Evolutionary conservation across 164 flowering plant species (phyloP), one percentile per base, ranked within the genome.

Genomic region (Kingdonia uniflora): DNA sequence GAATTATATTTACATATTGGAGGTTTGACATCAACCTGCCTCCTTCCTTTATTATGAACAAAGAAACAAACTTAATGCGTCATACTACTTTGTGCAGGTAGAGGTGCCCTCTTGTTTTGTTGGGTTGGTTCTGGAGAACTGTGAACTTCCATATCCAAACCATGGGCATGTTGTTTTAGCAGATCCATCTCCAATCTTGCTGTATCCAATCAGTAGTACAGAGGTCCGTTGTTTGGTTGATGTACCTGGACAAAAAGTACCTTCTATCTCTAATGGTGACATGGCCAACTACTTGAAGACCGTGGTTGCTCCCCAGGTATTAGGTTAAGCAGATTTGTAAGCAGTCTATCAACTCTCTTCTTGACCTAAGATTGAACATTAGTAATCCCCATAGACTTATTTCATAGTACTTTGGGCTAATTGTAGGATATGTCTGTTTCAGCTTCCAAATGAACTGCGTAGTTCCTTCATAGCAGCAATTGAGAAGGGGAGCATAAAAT

Each of bases 201-300:
- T 87, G 50, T 91, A 91, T 75, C 97, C 76, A 7, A 91, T 91
- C 57, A 85, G 97, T 54, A 76, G 90, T 44, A 79, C 81, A 26
- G 97, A 89, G 70, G 63, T 89, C 58, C 82, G 97, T 38, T 89
- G 97, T 65, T 76, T 89, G 66, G 97, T 89, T 67, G 97, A 89
- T 69, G 85, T 89, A 25, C 95, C 97, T 55, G 97, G 95, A 24
- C 79, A 84, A 67, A 89, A 76, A 61, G 89, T 89, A 49, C 97
- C 97, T 25, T 86, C 95, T 21, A 66, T 89, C 65, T 76, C 94
- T 43, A 89, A 68, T 63, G 97, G 97, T 39, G 95, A 89, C 69
- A 79, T 89, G 95, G 79, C 75, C 39, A 72, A 78, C n/a, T 89
- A 89, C 71, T 69, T 89, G 75, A 89, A 84, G 67, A 78, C 73